Evolutionary conservation across 148 eudicot species (phyloP).

Genomic region (Diospyros lotus): DNA sequence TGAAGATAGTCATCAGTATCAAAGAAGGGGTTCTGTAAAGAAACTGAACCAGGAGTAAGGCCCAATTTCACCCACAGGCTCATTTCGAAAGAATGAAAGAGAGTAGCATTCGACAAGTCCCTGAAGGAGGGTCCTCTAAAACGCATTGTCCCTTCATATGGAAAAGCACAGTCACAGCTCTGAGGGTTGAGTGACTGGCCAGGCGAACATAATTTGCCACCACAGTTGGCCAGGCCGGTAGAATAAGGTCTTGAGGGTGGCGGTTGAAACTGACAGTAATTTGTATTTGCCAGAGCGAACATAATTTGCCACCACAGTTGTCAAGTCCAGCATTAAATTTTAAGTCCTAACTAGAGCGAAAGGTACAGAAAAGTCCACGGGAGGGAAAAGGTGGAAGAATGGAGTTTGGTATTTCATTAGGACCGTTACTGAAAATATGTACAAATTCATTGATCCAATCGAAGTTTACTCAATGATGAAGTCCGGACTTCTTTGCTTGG

Average conservation of each 20-base stretch:
- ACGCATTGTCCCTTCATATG: slow-evolving; percentile 77
- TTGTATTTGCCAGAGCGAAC: slow-evolving; percentile 47
- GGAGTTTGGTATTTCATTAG: no score
- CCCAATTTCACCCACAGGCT: slow-evolving; percentile 64
- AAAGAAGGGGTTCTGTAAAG: slow-evolving; percentile 67
- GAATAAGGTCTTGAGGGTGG: slow-evolving; percentile 57
- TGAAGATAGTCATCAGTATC: slow-evolving; percentile 74
- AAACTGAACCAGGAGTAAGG: slow-evolving; percentile 75
- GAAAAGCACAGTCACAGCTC: slow-evolving; percentile 84
- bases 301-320: slow-evolving; percentile 61
- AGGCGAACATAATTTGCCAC: slow-evolving; percentile 45
- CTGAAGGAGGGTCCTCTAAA: slow-evolving; percentile 74
- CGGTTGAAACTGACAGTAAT: slow-evolving; percentile 54
- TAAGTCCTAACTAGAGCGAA: no score
- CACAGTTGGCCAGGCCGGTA: slow-evolving; percentile 73
- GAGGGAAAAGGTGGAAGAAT: no score
- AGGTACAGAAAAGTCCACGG: no score
- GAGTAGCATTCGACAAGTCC: slow-evolving; percentile 57
- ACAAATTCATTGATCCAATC: no score
- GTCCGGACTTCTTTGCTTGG: no score
- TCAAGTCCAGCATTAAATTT: no score
- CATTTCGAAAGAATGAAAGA: slow-evolving; percentile 75
- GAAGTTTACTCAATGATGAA: no score
- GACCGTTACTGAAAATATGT: no score
- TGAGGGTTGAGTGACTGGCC: slow-evolving; percentile 71